Evolutionary conservation across 352 stramenopile species (phyloP).

Genomic region (Phytophthora brassicae): DNA sequence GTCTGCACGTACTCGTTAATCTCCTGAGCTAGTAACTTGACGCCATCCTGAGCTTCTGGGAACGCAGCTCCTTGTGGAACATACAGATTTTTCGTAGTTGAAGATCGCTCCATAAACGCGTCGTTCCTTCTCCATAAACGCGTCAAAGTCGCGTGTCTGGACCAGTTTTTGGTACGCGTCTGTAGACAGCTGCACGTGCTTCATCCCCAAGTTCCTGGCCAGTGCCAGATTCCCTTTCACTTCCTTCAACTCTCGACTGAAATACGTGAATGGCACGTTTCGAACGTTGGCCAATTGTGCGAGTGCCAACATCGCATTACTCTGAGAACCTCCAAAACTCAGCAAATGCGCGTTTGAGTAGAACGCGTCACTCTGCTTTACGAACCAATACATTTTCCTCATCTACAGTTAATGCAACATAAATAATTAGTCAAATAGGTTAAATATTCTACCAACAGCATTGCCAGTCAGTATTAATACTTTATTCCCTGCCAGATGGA

Average conservation of each 20-base stretch:
- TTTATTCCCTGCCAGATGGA: conserved; percentile 87
- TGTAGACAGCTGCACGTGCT: conserved; percentile 48
- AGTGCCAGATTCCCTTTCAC: conserved; percentile 47
- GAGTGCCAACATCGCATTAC: conserved; percentile 86
- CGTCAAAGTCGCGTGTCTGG: conserved; percentile 40
- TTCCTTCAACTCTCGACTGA: conserved; percentile 46
- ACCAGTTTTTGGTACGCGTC: conserved; percentile 53
- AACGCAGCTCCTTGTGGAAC: conserved; percentile 79
- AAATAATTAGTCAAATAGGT: no score
- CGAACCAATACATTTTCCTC: conserved; percentile 83
- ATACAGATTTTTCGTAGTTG: conserved; percentile 29
- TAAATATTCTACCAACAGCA: no score
- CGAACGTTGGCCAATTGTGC: conserved; percentile 77
- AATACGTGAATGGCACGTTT: conserved; percentile 84
- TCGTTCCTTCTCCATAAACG: conserved; percentile 16
- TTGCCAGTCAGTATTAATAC: no score
- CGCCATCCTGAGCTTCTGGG: conserved; percentile 53
- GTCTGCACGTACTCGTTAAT: conserved; percentile 63
- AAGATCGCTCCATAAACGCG: conserved; percentile 3
- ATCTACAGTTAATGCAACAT: conserved; percentile 44
- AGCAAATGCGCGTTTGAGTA: conserved; percentile 59
- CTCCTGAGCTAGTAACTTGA: conserved; percentile 61
- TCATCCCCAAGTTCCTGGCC: conserved; percentile 63
- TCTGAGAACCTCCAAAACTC: conserved; percentile 81
- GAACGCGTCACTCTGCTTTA: conserved; percentile 64